These are phyloP conservation scores for Clathrus columnatus DNA, from an alignment of 768 basidiomycete genomes.

Conservation along the genomic window DNA sequence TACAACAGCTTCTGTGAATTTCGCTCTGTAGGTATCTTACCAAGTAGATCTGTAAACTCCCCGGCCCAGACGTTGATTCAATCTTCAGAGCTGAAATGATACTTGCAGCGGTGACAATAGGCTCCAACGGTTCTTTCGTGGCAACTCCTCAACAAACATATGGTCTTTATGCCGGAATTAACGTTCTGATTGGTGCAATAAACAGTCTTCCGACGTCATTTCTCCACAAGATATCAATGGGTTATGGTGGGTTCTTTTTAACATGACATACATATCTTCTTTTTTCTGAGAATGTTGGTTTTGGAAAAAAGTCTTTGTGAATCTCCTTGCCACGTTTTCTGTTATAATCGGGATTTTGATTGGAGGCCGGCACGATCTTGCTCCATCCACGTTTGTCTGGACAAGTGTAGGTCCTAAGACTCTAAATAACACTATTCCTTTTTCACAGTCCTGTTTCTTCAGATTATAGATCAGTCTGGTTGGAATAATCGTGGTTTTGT, in stretches of 20 bases:
- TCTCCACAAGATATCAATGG: conserved; percentile 25
- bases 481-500: conserved; percentile 34
- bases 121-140: conserved; percentile 44
- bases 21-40: conserved; percentile 16
- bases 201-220: conserved; percentile 30
- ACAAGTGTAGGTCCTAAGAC: conserved; percentile 12
- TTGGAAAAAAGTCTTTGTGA: conserved; percentile 32
- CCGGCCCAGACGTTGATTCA: no score
- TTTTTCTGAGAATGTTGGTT: not conserved
- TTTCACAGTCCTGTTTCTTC: conserved; percentile 20
- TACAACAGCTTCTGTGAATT: conserved; percentile 27
- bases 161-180: conserved; percentile 60
- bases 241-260: conserved; percentile 14
- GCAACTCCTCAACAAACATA: conserved; percentile 53
- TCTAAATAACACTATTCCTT: conserved; percentile 12
- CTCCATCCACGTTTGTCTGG: conserved; percentile 17
- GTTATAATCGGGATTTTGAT: conserved; percentile 37
- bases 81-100: conserved; percentile 36
- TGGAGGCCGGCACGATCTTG: conserved; percentile 13
- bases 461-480: conserved; percentile 34
- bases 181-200: conserved; percentile 33
- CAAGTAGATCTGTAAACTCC: no score
- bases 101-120: conserved; percentile 52
- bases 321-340: conserved; percentile 33
- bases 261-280: no score